Evolutionary conservation across 2,329 filamentous ascomycete genomes (phyloP), one percentile per base, ranked within the genome.

Genomic region (Ceratocystis colombiana): DNA sequence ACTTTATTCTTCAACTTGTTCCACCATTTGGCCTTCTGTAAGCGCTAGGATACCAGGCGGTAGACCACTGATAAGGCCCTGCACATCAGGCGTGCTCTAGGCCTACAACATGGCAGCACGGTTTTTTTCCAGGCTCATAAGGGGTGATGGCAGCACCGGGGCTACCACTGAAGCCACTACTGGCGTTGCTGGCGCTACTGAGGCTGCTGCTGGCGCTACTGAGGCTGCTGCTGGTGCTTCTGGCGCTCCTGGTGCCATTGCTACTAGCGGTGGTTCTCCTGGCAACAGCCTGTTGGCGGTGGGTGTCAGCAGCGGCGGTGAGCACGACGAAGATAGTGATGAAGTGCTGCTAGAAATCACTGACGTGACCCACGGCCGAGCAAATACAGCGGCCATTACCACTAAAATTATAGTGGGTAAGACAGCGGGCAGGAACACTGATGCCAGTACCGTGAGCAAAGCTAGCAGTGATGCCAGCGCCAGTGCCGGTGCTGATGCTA

Each of bases 361-460:
- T 20, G 55, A 59, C 3, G 55, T 59, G 55, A 59, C 55, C 48
- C 65, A 30, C 37, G 66, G 65, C 65, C 62, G 57, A 45, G 71
- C 70, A 68, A 69, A 68, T 59, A 59, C 28, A 33, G 55, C 55
- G 12, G 28, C 55, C 12, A 33, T n/a, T 3, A 30, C 8, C 55
- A 15, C 55, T 37, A 33, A 59, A 59, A 37, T 7, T 59, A 59
- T 68, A 62, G 69, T 69, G 66, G 37, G 10, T 12, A 41, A 41
- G 12, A 41, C 71, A 69, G 20, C 46, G 5, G 17, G 2, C 46
- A 48, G 46, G n/a, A 7, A 53, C 22, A 28, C 10, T 15, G 37
- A 41, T 41, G 37, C 10, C 37, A 41, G 37, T 15, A n/a, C 8
- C 70, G 73, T 72, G 71, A 76, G 74, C 72, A 70, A 75, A 75